Conservation (phyloP, 345 rosid genomes). For the Mallotus nudiflorus region DNA sequence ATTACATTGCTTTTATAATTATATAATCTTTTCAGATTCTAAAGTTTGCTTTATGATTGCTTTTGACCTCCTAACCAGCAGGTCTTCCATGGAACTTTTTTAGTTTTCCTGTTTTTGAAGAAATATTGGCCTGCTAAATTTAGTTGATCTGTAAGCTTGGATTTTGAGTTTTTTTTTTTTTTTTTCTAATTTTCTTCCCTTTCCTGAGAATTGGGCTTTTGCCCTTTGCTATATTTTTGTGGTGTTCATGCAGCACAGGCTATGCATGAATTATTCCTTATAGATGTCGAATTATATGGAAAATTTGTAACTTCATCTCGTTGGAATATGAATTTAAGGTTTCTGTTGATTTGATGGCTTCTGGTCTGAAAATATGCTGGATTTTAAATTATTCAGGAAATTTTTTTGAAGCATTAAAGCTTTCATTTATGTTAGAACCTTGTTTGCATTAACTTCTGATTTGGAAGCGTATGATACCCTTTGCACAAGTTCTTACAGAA, state of each 20-base stretch:
- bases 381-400: neutral
- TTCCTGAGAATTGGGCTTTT: neutral
- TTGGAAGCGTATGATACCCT: neutral
- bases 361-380: neutral
- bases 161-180: neutral
- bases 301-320: neutral
- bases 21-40: neutral
- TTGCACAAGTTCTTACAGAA: neutral
- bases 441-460: neutral
- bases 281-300: neutral
- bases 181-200: too few species aligned
- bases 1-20: neutral
- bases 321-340: neutral
- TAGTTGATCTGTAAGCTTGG: neutral
- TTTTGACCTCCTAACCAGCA: neutral
- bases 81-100: neutral
- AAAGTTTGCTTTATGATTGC: neutral
- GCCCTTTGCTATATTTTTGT: neutral
- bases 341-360: neutral
- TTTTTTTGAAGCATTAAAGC: neutral
- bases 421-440: neutral
- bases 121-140: neutral
- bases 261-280: conserved; percentile 1
- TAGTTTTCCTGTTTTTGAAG: neutral
- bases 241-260: neutral